Base-by-base conservation (phyloP, 176 grass and related monocot genomes). In the Triticum monococcum region DNA sequence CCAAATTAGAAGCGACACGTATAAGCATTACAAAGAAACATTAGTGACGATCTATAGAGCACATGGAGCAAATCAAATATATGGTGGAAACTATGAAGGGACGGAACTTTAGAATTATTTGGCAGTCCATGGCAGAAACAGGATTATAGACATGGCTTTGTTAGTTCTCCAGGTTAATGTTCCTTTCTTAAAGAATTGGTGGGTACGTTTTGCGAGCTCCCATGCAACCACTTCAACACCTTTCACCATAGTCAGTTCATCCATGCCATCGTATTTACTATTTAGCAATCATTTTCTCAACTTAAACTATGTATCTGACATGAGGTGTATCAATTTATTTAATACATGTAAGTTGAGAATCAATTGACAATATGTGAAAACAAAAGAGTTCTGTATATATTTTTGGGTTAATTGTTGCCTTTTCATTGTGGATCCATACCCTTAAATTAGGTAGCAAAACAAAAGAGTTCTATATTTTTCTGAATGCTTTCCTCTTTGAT, bases 1-100 rank as follows among this genome's bases (percentile, higher is more conserved):
- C 93, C 80, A 62, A 57, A 88, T 78, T 35, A 78, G 96, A 98
- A 16, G 88, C 83, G 31, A 92, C 78, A 20, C 86, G 87, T 98
- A 85, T 37, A 73, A 82, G 77, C 22, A 83, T 73, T 40, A 88
- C 41, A 13, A 32, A 68, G 41, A 89, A 75, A 84, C 31, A 73
- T 79, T 48, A 26, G 2, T 11, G 16, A 41, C 31, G 25, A 43
- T 78, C 66, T 79, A 83, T 16, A 18, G 57, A 79, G 17, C 54
- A 32, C 37, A 38, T 5, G 5, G 25, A 67, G 41, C 2, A 65
- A 69, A 83, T 28, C 8, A 59, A 28, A 86, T 17, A 3, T 43
- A 64, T 72, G 30, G 22, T 73, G 79, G 18, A 37, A 74, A 74
- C 40, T 74, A 74, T 6, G 12, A 45, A 84, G 46, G 14, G 50